Percentiles rank a stretch among this genome's conserved stretches.
Conservation (phyloP, 805 yeast genomes). For the Lachancea kluyveri region DNA sequence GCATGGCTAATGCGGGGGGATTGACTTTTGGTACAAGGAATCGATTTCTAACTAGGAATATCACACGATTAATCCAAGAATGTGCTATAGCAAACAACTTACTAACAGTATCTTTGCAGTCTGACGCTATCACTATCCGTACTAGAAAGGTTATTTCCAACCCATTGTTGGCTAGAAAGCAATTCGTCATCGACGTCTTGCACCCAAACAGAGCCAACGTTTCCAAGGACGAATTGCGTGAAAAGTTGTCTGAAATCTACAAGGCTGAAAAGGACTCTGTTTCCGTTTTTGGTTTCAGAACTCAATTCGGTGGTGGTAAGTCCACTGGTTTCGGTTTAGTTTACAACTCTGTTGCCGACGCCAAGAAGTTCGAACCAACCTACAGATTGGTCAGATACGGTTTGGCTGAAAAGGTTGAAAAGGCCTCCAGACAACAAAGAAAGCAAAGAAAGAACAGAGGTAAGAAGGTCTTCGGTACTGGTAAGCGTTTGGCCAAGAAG, state of each 20-base stretch:
- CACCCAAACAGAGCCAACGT: slow-evolving; percentile 99
- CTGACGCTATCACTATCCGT: slow-evolving; percentile 99
- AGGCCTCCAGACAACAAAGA: slow-evolving; percentile 99
- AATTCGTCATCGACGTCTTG: slow-evolving; percentile 97
- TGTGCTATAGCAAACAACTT: no score
- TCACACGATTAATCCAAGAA: no score
- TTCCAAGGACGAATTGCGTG: slow-evolving; percentile 98
- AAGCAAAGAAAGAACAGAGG: slow-evolving; percentile 99
- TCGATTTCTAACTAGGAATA: no score
- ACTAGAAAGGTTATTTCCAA: slow-evolving; percentile 97
- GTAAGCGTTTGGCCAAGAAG: slow-evolving; percentile 87
- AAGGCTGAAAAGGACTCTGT: slow-evolving; percentile 90
- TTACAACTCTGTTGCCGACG: slow-evolving; percentile 96
- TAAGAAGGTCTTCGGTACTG: slow-evolving; percentile 98
- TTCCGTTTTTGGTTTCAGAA: slow-evolving; percentile 98
- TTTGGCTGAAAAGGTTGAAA: slow-evolving; percentile 91
- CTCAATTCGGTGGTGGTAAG: slow-evolving; percentile 99
- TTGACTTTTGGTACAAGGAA: no score
- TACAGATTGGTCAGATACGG: slow-evolving; percentile 99
- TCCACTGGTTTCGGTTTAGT: slow-evolving; percentile 99
- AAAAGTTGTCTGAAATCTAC: slow-evolving; percentile 81
- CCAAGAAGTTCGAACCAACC: slow-evolving; percentile 97
- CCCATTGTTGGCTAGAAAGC: slow-evolving; percentile 99
- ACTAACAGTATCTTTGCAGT: slow-evolving; percentile 39
- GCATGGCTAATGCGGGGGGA: no score